Evolutionary conservation across 2,329 filamentous ascomycete species (phyloP).

Genomic region (Fusarium zealandicum): DNA sequence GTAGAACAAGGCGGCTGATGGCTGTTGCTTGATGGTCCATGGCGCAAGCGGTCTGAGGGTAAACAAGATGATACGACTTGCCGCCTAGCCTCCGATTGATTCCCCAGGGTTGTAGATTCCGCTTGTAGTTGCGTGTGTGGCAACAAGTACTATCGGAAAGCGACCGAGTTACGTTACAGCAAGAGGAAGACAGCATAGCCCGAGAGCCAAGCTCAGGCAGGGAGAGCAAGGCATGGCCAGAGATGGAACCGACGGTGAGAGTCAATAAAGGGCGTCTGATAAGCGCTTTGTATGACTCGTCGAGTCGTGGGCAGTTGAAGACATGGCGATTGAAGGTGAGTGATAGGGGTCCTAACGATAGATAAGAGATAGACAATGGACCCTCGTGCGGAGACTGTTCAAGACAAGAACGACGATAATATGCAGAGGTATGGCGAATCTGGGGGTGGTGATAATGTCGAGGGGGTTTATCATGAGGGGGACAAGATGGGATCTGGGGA

Average conservation of each 20-base stretch:
- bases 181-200: not conserved
- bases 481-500: conserved; percentile 18
- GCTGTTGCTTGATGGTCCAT: conserved; percentile 24
- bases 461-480: conserved; percentile 16
- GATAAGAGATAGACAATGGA: conserved; percentile 20
- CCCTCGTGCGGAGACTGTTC: not conserved
- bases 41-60: conserved; percentile 20
- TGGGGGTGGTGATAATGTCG: conserved; percentile 21
- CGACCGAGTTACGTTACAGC: conserved; percentile 32
- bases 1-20: conserved; percentile 15
- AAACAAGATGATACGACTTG: conserved; percentile 8
- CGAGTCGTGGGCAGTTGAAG: conserved; percentile 11
- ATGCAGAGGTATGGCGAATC: conserved; percentile 10
- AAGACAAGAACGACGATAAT: conserved; percentile 9
- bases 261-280: conserved; percentile 13
- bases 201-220: conserved; percentile 1
- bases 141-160: conserved; percentile 30
- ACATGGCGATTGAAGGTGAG: conserved; percentile 15
- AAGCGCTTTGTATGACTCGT: conserved; percentile 23
- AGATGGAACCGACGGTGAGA: conserved; percentile 12
- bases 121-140: conserved; percentile 18
- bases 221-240: not conserved
- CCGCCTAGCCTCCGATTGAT: conserved; percentile 21
- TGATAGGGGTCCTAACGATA: conserved; percentile 24
- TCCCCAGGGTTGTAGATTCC: not conserved